Conservation (phyloP, 108 stramenopile species). For the Aureococcus anophagefferens region DNA sequence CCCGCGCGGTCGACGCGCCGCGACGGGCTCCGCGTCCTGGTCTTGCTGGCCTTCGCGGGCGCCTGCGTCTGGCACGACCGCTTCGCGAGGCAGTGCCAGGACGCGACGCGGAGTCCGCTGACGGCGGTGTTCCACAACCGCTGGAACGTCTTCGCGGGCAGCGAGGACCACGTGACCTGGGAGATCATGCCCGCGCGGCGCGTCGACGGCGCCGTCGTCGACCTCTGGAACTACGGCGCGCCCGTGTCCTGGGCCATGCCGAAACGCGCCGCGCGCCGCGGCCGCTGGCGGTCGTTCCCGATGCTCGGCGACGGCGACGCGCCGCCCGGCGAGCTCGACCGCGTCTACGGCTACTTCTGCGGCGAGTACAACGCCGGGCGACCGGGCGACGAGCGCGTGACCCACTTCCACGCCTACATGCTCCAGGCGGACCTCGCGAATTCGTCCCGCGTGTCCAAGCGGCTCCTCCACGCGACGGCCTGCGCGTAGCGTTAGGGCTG, state of each 20-base stretch:
- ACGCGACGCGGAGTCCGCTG: not conserved
- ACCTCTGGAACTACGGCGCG: not conserved
- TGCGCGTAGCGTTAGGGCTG: too few relatives aligned
- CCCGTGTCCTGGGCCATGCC: not conserved
- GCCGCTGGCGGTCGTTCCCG: not conserved
- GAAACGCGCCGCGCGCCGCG: not conserved
- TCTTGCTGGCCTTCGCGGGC: not conserved
- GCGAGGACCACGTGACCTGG: not conserved
- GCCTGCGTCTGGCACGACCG: not conserved
- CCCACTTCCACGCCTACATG: not conserved
- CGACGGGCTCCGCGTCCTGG: not conserved
- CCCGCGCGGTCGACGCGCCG: not conserved
- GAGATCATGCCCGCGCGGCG: not conserved
- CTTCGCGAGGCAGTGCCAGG: not conserved
- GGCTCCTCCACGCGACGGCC: too few relatives aligned
- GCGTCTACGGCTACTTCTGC: not conserved
- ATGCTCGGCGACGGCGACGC: not conserved
- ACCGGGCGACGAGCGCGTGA: not conserved
- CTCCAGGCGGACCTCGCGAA: not conserved
- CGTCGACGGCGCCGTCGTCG: not conserved
- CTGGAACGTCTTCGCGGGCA: not conserved
- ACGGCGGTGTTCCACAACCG: not conserved
- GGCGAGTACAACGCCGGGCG: not conserved
- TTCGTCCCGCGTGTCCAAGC: too few relatives aligned
- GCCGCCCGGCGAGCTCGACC: not conserved